These are phyloP conservation scores for Echinochloa phyllopogon DNA, from an alignment of 176 grass and related monocot species.

Conservation along the genomic window DNA sequence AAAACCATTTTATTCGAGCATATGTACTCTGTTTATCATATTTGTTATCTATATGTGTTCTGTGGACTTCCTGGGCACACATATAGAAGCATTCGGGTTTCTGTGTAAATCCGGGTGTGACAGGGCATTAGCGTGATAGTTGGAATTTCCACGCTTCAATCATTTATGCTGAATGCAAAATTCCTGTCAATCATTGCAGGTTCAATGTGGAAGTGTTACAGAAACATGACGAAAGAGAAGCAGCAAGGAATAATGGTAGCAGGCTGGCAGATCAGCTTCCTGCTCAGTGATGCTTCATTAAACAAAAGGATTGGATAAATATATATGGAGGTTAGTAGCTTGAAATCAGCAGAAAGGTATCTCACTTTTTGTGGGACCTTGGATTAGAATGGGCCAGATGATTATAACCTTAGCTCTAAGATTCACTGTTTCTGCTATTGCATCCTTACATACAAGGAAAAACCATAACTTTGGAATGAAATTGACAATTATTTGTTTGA, in stretches of 20 bases:
- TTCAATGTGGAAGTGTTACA: not conserved
- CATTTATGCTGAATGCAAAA: not conserved
- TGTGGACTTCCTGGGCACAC: no score
- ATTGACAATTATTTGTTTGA: not conserved
- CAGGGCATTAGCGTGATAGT: not conserved
- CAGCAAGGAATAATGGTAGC: not conserved
- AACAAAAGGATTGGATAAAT: conserved; percentile 29
- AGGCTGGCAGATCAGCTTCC: conserved; percentile 11
- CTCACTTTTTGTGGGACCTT: conserved; percentile 15
- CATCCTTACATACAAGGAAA: conserved; percentile 25
- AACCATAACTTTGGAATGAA: not conserved
- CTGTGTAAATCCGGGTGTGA: no score
- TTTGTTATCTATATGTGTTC: no score
- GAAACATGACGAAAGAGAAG: conserved; percentile 31
- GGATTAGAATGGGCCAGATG: conserved; percentile 2
- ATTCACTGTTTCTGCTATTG: conserved; percentile 19
- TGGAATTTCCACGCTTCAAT: conserved; percentile 23
- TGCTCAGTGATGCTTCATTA: conserved; percentile 26
- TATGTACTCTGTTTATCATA: no score
- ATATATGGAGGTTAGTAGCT: conserved; percentile 35
- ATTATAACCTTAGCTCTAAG: conserved; percentile 11
- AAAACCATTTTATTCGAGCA: no score
- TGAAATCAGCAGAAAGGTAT: conserved; percentile 36
- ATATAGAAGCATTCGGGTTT: no score
- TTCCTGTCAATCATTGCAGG: conserved; percentile 20